phyloP scores from a whole-genome alignment of 2,329 filamentous ascomycete species.

The Amesomyces nigricolor region DNA sequence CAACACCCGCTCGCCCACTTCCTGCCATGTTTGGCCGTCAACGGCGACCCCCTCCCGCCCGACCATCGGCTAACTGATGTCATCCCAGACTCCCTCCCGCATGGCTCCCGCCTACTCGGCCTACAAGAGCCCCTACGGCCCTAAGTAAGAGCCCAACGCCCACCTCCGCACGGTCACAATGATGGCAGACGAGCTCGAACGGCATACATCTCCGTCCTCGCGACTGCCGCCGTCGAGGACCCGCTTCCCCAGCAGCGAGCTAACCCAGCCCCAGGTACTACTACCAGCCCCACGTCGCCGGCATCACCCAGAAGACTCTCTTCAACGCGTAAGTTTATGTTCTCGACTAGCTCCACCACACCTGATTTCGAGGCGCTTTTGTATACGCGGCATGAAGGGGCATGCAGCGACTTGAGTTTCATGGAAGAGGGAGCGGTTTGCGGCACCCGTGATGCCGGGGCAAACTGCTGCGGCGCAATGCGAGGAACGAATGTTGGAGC shows the following conservation, averaged over 20 bases:
- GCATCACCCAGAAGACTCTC: constrained; percentile 45
- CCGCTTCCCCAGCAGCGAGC: constrained; percentile 26
- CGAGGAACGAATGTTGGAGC: too few relatives aligned
- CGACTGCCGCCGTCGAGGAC: background rate
- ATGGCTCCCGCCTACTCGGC: constrained; percentile 33
- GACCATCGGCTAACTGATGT: constrained; percentile 30
- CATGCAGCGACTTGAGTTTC: too few relatives aligned
- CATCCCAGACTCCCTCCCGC: constrained; percentile 42
- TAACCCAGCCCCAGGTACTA: constrained; percentile 46
- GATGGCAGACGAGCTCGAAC: too few relatives aligned
- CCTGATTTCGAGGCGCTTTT: too few relatives aligned
- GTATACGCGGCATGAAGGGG: too few relatives aligned
- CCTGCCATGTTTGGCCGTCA: background rate
- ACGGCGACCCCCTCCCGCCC: background rate
- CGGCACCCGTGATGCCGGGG: background rate
- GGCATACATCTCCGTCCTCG: too few relatives aligned
- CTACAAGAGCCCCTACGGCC: constrained; percentile 60
- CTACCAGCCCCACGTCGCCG: constrained; percentile 50
- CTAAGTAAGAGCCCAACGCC: constrained; percentile 50
- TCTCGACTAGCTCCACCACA: background rate
- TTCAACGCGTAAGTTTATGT: constrained; percentile 45
- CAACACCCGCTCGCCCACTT: background rate
- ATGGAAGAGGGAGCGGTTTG: background rate
- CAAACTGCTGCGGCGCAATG: too few relatives aligned
- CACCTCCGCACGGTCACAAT: background rate